Percentiles rank a stretch among this genome's conserved stretches.
phyloP scores from a whole-genome alignment of 495 filamentous ascomycete species.

The Annulohypoxylon stygium region DNA sequence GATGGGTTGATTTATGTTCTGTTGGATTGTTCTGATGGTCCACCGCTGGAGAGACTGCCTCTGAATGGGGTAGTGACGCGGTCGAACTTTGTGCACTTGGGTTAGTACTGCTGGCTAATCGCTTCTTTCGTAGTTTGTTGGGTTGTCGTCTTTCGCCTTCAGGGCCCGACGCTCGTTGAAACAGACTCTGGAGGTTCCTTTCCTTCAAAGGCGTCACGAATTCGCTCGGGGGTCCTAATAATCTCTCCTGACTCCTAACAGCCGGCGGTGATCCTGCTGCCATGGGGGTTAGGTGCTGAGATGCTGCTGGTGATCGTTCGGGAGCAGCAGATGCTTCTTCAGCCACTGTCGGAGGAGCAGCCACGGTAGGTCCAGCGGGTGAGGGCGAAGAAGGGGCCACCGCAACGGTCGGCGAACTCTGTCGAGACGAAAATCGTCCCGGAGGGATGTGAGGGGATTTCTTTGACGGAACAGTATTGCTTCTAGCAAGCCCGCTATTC shows the following conservation, averaged over 20 bases:
- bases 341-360: constrained; percentile 47
- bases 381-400: constrained; percentile 48
- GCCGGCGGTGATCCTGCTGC: constrained; percentile 40
- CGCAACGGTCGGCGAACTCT: constrained; percentile 50
- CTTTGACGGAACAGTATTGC: constrained; percentile 96
- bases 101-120: constrained; percentile 77
- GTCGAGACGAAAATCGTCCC: constrained; percentile 65
- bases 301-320: constrained; percentile 45
- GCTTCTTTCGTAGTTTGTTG: constrained; percentile 89
- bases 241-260: constrained; percentile 65
- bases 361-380: constrained; percentile 50
- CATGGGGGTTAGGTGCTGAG: constrained; percentile 41
- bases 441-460: constrained; percentile 79
- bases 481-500: constrained; percentile 80
- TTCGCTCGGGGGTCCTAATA: constrained; percentile 55
- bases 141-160: constrained; percentile 76
- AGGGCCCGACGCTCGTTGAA: constrained; percentile 74
- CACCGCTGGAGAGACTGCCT: constrained; percentile 53
- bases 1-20: constrained; percentile 49
- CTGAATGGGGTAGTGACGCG: constrained; percentile 71
- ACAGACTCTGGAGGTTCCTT: constrained; percentile 75
- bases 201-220: constrained; percentile 76
- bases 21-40: constrained; percentile 55
- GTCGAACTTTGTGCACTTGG: constrained; percentile 89
- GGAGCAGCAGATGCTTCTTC: constrained; percentile 35